Evolutionary conservation across 169 alveolate species (phyloP).

Genomic region (Plasmodium falciparum): DNA sequence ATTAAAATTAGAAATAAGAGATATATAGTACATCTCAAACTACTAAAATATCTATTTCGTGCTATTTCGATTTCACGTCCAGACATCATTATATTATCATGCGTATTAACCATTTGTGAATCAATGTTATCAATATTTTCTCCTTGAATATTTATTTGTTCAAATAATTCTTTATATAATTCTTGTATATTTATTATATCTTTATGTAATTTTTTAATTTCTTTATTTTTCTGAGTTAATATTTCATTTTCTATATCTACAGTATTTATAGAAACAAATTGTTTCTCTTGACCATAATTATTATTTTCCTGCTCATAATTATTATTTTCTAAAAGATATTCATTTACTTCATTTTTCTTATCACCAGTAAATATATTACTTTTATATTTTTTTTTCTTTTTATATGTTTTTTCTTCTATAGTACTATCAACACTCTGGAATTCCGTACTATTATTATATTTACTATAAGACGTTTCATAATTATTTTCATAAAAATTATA

Average conservation of each 20-base stretch:
- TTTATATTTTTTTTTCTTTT: conserved; percentile 60
- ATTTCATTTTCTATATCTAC: conserved; percentile 73
- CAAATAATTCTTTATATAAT: conserved; percentile 67
- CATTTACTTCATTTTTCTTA: conserved; percentile 47
- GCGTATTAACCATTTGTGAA: conserved; percentile 66
- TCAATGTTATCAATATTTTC: conserved; percentile 66
- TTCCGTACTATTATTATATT: background rate
- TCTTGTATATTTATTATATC: conserved; percentile 72
- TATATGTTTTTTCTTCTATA: conserved; percentile 13
- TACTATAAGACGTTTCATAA: conserved; percentile 29
- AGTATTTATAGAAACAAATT: conserved; percentile 63
- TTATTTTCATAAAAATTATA: conserved; percentile 69
- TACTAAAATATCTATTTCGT: conserved; percentile 66
- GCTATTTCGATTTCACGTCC: conserved; percentile 73
- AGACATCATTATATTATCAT: conserved; percentile 53
- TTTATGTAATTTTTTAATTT: conserved; percentile 72
- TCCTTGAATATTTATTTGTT: conserved; percentile 71
- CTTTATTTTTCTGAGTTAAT: conserved; percentile 71
- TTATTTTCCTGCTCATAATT: conserved; percentile 20
- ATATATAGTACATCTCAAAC: conserved; percentile 31
- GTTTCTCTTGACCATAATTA: conserved; percentile 16
- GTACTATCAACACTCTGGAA: conserved; percentile 3
- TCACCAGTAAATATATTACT: conserved; percentile 44
- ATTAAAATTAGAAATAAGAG: conserved; percentile 31
- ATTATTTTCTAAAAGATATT: conserved; percentile 61